Evolutionary conservation across 2,329 filamentous ascomycete species (phyloP).

Genomic region (Penicillium hordei): DNA sequence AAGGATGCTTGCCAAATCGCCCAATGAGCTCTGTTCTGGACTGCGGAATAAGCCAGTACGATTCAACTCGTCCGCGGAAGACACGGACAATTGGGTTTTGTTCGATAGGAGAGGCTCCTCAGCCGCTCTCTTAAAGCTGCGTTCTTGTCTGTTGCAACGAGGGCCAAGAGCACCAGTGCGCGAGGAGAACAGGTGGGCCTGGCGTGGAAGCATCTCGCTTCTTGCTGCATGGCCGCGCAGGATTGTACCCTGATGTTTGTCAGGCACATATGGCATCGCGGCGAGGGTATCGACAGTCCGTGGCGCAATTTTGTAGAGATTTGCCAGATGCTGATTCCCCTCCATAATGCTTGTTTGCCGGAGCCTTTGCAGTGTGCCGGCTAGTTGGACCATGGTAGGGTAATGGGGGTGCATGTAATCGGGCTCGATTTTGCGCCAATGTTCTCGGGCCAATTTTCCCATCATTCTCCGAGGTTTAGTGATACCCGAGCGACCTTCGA

Average conservation of each 20-base stretch:
- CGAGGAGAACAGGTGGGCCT: not conserved
- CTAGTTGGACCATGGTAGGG: slow-evolving; percentile 45
- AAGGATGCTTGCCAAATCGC: not conserved
- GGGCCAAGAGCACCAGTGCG: slow-evolving; percentile 15
- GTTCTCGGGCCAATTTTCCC: slow-evolving; percentile 32
- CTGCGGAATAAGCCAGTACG: not conserved
- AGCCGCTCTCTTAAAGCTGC: not conserved
- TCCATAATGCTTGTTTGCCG: slow-evolving; percentile 37
- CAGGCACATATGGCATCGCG: slow-evolving; percentile 41
- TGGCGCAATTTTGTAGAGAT: slow-evolving; percentile 34
- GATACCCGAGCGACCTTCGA: slow-evolving; percentile 29
- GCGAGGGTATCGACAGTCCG: slow-evolving; percentile 39
- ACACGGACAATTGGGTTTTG: not conserved
- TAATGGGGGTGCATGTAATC: slow-evolving; percentile 47
- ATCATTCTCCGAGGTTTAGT: slow-evolving; percentile 28
- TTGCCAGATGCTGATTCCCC: slow-evolving; percentile 31
- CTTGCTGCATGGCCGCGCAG: slow-evolving; percentile 34
- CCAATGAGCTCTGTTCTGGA: not conserved
- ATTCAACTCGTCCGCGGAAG: not conserved
- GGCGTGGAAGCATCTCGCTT: not conserved
- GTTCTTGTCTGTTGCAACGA: not conserved
- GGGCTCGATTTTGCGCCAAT: slow-evolving; percentile 41
- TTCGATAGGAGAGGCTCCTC: not conserved
- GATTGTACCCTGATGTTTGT: slow-evolving; percentile 44
- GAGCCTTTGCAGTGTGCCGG: slow-evolving; percentile 40